Conservation (phyloP, 1,139 yeast species). For the Pichia sp. region DNA sequence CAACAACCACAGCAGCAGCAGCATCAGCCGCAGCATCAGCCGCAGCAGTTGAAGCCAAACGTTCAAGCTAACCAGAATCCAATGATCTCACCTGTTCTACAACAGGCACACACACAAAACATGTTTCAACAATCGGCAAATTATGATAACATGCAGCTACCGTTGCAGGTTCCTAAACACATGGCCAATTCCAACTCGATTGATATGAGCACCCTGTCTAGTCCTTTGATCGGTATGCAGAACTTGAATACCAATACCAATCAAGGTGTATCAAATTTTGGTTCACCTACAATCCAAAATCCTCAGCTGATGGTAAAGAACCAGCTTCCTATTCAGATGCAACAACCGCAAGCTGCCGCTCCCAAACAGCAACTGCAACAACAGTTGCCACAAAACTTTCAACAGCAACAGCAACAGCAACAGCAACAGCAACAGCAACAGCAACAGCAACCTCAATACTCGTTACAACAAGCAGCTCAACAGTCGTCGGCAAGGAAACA, state of each 20-base stretch:
- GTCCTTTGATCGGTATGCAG: conserved; percentile 13
- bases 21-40: conserved; percentile 1
- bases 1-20: neutral
- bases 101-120: conserved; percentile 1
- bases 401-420: conserved; percentile 9
- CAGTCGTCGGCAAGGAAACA: conserved; percentile 7
- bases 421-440: conserved; percentile 6
- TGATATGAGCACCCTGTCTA: conserved; percentile 8
- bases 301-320: conserved; percentile 14
- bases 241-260: conserved; percentile 5
- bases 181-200: neutral
- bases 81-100: neutral
- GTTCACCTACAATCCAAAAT: conserved; percentile 14
- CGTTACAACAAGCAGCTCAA: conserved; percentile 12
- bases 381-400: neutral
- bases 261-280: conserved; percentile 3
- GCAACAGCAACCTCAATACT: conserved; percentile 6
- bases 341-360: neutral
- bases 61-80: neutral
- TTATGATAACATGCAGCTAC: neutral
- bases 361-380: neutral
- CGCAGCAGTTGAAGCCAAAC: conserved; percentile 15
- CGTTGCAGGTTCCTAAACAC: neutral
- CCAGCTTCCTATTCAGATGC: conserved; percentile 12
- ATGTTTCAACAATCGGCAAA: neutral